These are phyloP conservation scores for Penicillium herquei DNA, from an alignment of 495 filamentous ascomycete species.

Conservation along the genomic window DNA sequence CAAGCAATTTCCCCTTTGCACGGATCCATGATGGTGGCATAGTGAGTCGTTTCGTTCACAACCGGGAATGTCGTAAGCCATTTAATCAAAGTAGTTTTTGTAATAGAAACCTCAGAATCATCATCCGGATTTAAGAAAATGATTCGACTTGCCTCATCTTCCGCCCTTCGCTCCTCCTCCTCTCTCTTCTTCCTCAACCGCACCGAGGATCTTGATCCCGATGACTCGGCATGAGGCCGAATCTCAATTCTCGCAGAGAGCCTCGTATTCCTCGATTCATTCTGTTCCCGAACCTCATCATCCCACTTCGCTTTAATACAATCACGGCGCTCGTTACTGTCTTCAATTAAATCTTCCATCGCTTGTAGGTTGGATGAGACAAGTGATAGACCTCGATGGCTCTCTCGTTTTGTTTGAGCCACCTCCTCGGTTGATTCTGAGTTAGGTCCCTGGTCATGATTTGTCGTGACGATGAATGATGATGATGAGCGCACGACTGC, in stretches of 20 bases:
- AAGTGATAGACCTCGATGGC: constrained; percentile 15
- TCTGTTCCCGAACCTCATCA: constrained; percentile 15
- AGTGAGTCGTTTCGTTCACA: constrained; percentile 54
- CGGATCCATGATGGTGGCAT: constrained; percentile 51
- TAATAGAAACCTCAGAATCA: constrained; percentile 22
- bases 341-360: constrained; percentile 38
- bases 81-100: constrained; percentile 27
- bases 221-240: neutral
- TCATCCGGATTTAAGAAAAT: neutral
- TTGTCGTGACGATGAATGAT: constrained; percentile 57
- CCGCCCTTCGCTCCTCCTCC: neutral
- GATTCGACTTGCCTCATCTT: neutral
- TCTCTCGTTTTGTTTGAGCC: constrained; percentile 14
- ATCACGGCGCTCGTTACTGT: constrained; percentile 35
- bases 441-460: constrained; percentile 45
- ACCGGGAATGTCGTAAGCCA: constrained; percentile 51
- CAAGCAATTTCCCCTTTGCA: constrained; percentile 42
- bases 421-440: constrained; percentile 4
- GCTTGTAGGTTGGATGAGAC: constrained; percentile 17
- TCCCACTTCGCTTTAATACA: constrained; percentile 45
- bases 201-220: constrained; percentile 8
- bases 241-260: neutral
- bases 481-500: constrained; percentile 36
- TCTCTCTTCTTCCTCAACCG: constrained; percentile 9
- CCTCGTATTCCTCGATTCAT: constrained; percentile 3